These are phyloP conservation scores for Conidiobolus incongruus DNA, from an alignment of 371 early-diverging fungal species.

Conservation along the genomic window DNA sequence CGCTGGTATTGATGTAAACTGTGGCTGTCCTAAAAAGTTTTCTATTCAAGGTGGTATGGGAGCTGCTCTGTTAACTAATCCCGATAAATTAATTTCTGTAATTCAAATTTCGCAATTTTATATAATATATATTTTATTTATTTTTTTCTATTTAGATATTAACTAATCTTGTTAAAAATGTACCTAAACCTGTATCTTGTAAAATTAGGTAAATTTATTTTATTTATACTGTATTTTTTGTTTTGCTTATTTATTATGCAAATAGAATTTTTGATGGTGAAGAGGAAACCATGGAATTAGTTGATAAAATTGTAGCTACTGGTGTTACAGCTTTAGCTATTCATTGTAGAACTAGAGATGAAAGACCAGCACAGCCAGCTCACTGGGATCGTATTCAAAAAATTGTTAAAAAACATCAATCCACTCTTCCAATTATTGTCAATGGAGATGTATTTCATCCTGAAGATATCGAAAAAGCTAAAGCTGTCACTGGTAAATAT, in stretches of 20 bases:
- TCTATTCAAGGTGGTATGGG: slow-evolving; percentile 92
- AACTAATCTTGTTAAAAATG: slow-evolving; percentile 38
- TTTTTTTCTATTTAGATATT: slow-evolving; percentile 28
- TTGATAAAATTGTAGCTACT: slow-evolving; percentile 55
- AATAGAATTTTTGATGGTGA: slow-evolving; percentile 32
- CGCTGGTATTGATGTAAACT: slow-evolving; percentile 80
- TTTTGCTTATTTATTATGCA: neutral
- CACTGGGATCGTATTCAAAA: slow-evolving; percentile 66
- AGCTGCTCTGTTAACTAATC: slow-evolving; percentile 66
- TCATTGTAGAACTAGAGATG: slow-evolving; percentile 60
- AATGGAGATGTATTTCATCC: slow-evolving; percentile 72
- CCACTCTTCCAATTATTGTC: slow-evolving; percentile 60
- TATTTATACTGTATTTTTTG: too few species aligned
- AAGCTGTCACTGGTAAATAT: slow-evolving; percentile 19
- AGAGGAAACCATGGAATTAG: slow-evolving; percentile 62
- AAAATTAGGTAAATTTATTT: slow-evolving; percentile 26
- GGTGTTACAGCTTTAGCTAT: slow-evolving; percentile 77
- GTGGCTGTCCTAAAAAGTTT: slow-evolving; percentile 92
- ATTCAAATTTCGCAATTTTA: too few species aligned
- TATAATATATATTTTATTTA: neutral
- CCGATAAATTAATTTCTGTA: slow-evolving; percentile 46
- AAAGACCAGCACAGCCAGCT: slow-evolving; percentile 50
- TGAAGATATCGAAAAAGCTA: slow-evolving; percentile 30
- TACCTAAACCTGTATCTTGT: slow-evolving; percentile 54
- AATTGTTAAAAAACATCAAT: slow-evolving; percentile 30